Conservation (phyloP, 2,329 filamentous ascomycete genomes). For the Tolypocladium sp. region DNA sequence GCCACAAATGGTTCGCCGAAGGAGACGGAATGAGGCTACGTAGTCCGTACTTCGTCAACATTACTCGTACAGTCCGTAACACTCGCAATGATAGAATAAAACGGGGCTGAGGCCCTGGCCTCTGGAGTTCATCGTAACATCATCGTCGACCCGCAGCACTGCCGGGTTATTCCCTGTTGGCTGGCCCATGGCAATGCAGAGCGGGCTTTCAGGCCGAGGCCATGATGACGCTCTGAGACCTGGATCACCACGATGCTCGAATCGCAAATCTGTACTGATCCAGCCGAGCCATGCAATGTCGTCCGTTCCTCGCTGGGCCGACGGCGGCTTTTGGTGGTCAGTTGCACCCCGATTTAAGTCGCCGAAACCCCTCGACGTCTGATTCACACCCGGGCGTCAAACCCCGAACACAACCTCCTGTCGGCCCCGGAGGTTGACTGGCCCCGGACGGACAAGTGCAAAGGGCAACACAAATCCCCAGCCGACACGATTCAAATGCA, state of each 20-base stretch:
- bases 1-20: too few species aligned
- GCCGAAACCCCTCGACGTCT: not conserved
- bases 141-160: not conserved
- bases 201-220: not conserved
- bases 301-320: not conserved
- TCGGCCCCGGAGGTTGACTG: not conserved
- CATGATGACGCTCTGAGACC: not conserved
- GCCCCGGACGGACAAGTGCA: not conserved
- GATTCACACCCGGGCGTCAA: not conserved
- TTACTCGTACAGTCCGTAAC: too few species aligned
- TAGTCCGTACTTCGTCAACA: too few species aligned
- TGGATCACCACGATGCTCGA: not conserved
- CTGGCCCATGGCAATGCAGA: not conserved
- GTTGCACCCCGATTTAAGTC: not conserved
- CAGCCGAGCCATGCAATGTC: not conserved
- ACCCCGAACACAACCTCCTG: not conserved
- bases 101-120: not conserved
- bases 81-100: not conserved
- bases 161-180: not conserved
- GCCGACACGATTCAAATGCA: not conserved
- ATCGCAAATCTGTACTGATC: not conserved
- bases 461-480: not conserved
- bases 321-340: not conserved
- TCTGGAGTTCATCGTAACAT: not conserved
- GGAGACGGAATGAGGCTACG: too few species aligned